Conservation (phyloP, 2,329 filamentous ascomycete genomes). For the Monilinia polystroma region DNA sequence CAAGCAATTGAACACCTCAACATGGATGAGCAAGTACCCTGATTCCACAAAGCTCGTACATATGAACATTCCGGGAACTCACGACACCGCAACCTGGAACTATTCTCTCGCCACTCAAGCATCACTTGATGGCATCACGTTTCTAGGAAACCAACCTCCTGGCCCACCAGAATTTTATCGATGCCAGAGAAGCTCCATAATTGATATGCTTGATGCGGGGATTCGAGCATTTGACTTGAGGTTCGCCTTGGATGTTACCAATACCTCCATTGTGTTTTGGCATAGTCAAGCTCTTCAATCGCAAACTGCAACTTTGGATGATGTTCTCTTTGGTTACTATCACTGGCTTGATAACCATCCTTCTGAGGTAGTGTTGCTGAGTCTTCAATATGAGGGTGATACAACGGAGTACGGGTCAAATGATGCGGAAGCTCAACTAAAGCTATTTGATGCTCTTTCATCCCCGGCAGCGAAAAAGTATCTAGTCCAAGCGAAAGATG, state of each 20-base stretch:
- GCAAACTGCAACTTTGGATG: slow-evolving; percentile 45
- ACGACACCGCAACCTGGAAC: slow-evolving; percentile 54
- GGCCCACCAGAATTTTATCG: slow-evolving; percentile 41
- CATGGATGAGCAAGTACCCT: slow-evolving; percentile 49
- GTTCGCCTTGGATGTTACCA: slow-evolving; percentile 49
- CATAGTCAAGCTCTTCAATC: slow-evolving; percentile 48
- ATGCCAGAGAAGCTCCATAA: slow-evolving; percentile 45
- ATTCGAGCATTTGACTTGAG: slow-evolving; percentile 52
- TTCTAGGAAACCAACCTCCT: slow-evolving; percentile 41
- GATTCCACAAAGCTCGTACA: slow-evolving; percentile 47
- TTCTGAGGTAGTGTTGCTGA: slow-evolving; percentile 48
- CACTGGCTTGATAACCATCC: slow-evolving; percentile 49
- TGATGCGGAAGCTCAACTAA: slow-evolving; percentile 42
- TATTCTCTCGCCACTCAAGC: slow-evolving; percentile 47
- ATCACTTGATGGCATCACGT: slow-evolving; percentile 43
- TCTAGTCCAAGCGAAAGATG: slow-evolving; percentile 42
- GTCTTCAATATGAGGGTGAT: slow-evolving; percentile 48
- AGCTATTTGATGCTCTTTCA: slow-evolving; percentile 44
- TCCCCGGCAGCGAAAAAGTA: slow-evolving; percentile 43
- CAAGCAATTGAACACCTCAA: slow-evolving; percentile 34
- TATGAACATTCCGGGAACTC: slow-evolving; percentile 52
- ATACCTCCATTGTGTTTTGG: slow-evolving; percentile 49
- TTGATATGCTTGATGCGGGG: slow-evolving; percentile 46
- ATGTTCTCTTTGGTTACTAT: slow-evolving; percentile 50
- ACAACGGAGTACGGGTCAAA: slow-evolving; percentile 41